Base-by-base conservation (phyloP, 768 basidiomycete species). In the Hypholoma fasciculare region DNA sequence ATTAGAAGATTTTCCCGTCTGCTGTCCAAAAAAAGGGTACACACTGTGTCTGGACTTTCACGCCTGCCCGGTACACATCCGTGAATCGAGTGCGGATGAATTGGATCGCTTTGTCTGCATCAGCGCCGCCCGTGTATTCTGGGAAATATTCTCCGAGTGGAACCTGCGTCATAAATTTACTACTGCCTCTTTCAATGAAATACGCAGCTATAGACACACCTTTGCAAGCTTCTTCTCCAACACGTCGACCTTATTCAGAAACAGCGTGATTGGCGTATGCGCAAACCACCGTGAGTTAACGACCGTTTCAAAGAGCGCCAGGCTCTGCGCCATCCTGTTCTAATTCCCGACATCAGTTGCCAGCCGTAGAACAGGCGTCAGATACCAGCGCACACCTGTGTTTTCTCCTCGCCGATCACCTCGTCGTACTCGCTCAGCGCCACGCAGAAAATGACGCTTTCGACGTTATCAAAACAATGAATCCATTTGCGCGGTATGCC, bases 51-150 rank as follows among this genome's bases (percentile, higher is more conserved):
- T 95, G 95, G n/a, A 96, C 89, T 56, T 87, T 91, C 61, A 94
- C 74, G 94, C 95, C 49, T 23, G 23, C 23, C 23, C 23, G 23
- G 23, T 23, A 23, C 23, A 88, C 87, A 70, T 95, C 91, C 80
- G 93, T 94, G 66, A 95, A 96, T 64, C 89, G 76, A 94, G 92
- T 96, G 30, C 96, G 77, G 54, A 96, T 93, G 62, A 92, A 95
- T 65, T 94, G 93, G 0, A 92, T 91, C 1, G 92, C 93, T 71
- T 94, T 95, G 76, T 93, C 94, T 71, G 94, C 89, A 65, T 94
- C 91, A 3, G 85, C 71, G 12, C 92, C 92, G 27, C 91, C 91
- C 0, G 89, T 89, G 71, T 94, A 95, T 65, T 94, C 93, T 7
- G 91, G 84, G 70, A 93, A 94, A 68, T 88, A 88, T 48, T 75